These are phyloP conservation scores for Plenodomus lindquistii DNA, from an alignment of 2,329 filamentous ascomycete genomes.

Conservation along the genomic window DNA sequence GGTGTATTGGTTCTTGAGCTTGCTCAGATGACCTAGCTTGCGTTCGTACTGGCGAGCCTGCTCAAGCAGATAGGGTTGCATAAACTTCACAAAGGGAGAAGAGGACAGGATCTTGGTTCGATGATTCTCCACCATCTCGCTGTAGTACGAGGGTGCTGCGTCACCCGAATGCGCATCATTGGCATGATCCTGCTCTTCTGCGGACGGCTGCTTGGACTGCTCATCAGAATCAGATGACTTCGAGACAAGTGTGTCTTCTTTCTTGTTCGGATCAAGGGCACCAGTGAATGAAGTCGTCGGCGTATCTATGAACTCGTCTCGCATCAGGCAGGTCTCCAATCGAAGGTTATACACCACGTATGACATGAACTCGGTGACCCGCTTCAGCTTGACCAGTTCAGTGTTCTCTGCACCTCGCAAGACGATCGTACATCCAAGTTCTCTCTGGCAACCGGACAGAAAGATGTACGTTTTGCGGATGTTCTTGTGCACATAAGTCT, in stretches of 20 bases:
- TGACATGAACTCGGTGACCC: slow-evolving; percentile 97
- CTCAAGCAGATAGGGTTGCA: slow-evolving; percentile 90
- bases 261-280: slow-evolving; percentile 23
- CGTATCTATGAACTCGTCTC: slow-evolving; percentile 87
- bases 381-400: slow-evolving; percentile 78
- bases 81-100: slow-evolving; percentile 95
- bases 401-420: slow-evolving; percentile 77
- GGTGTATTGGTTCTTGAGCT: slow-evolving; percentile 73
- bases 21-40: slow-evolving; percentile 77
- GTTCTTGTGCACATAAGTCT: slow-evolving; percentile 86
- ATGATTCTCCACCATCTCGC: slow-evolving; percentile 91
- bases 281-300: slow-evolving; percentile 62
- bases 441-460: slow-evolving; percentile 83
- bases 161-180: slow-evolving; percentile 63
- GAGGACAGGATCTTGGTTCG: slow-evolving; percentile 92
- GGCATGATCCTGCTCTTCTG: slow-evolving; percentile 44
- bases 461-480: slow-evolving; percentile 95
- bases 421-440: slow-evolving; percentile 92
- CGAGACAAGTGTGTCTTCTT: not conserved
- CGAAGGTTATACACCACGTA: slow-evolving; percentile 99
- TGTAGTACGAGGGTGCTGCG: slow-evolving; percentile 89
- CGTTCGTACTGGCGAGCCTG: slow-evolving; percentile 89
- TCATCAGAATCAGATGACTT: not conserved
- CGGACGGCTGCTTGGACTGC: not conserved
- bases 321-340: slow-evolving; percentile 89